Evolutionary conservation across 2,329 filamentous ascomycete genomes (phyloP), one percentile per base, ranked within the genome.

Genomic region (Xenosphaeropsis pyriputrescens): DNA sequence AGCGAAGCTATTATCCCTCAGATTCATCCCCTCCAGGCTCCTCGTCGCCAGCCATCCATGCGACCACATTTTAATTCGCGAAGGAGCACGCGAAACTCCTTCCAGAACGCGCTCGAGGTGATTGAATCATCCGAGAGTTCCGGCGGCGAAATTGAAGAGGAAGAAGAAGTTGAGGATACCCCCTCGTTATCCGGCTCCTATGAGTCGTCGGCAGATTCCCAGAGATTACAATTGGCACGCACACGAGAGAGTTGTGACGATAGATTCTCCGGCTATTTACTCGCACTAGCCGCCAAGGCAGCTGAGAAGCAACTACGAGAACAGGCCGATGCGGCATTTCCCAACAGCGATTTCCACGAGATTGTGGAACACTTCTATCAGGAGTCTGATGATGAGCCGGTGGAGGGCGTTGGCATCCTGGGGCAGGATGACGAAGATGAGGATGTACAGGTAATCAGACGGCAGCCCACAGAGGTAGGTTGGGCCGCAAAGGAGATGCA

Each of bases 261-360:
- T 44, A 71, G 73, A 44, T 80, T 83, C 47, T 75, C 80, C 37
- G 75, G 78, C 29, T 88, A 88, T 56, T 61, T 94, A 39, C 70
- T 93, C 41, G 76, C 82, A 40, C 64, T 93, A 40, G 84, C 86
- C 32, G 83, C 83, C 36, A 79, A 77, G 51, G 79, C 85, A 51
- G 83, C 82, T 7, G 79, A 91, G 55, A 75, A 78, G 51, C 80
- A 89, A 55, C 65, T 95, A 45, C 75, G 81, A 44, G 86, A 58
- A 73, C 78, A 41, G 79, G 82, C 79, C 35, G 67, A 86, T 53
- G 77, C 78, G 30, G 83, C 80, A 2, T 88, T 85, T 51, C 80
- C 81, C 50, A 79, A 79, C 50, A 82, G 79, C 50, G 70, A 48
- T 6, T 47, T 45, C 30, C 49, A 55, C 39, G 42, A 57, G 19